These are phyloP conservation scores for Macrolepiota dolichaula DNA, from an alignment of 768 basidiomycete genomes.

Conservation along the genomic window DNA sequence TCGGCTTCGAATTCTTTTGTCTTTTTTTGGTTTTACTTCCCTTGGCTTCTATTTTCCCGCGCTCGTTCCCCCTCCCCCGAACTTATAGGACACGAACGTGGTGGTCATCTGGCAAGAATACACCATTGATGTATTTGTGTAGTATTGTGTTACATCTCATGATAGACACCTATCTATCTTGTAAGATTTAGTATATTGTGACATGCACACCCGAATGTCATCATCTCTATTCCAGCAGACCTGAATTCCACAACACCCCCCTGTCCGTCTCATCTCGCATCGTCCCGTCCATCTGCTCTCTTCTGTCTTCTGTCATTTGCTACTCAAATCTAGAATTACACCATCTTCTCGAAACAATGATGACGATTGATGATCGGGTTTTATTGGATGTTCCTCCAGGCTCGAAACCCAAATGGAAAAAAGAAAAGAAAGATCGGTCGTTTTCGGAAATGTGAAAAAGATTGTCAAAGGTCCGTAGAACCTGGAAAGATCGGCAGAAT, in stretches of 20 bases:
- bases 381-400: not conserved
- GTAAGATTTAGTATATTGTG: too few relatives aligned
- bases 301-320: not conserved
- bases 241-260: too few relatives aligned
- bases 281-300: too few relatives aligned
- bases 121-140: too few relatives aligned
- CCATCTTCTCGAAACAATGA: not conserved
- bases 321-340: too few relatives aligned
- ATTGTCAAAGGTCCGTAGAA: not conserved
- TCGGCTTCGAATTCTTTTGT: constrained; percentile 9
- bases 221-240: too few relatives aligned
- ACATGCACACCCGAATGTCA: too few relatives aligned
- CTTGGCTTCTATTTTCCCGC: constrained; percentile 8
- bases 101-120: too few relatives aligned
- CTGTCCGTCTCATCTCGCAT: too few relatives aligned
- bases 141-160: too few relatives aligned
- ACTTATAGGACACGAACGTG: constrained; percentile 5
- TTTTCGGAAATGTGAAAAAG: not conserved
- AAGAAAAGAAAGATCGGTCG: not conserved
- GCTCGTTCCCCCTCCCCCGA: constrained; percentile 7
- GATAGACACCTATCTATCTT: not conserved
- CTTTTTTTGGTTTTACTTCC: not conserved
- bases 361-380: not conserved
- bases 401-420: not conserved
- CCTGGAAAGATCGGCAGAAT: not conserved